Evolutionary conservation across 768 basidiomycete species (phyloP).

Genomic region (Phanerochaete carnosa): DNA sequence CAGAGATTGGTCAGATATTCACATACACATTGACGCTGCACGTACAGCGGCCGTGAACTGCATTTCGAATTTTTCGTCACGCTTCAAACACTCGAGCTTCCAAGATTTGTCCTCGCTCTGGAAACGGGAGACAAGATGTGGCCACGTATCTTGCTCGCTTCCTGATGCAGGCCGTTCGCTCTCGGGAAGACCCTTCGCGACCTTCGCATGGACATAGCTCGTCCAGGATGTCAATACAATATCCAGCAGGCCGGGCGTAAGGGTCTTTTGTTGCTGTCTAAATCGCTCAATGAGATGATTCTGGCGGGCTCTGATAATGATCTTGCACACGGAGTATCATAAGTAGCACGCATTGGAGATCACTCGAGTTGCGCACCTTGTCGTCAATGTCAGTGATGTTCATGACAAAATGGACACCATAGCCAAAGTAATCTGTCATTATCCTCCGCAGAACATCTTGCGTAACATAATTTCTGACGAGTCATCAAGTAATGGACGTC

Average conservation of each 20-base stretch:
- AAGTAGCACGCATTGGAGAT: background rate
- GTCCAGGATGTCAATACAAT: conserved; percentile 63
- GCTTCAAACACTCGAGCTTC: conserved; percentile 67
- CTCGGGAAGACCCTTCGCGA: conserved; percentile 61
- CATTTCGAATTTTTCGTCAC: conserved; percentile 94
- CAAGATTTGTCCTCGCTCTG: conserved; percentile 50
- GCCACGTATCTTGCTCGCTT: conserved; percentile 52
- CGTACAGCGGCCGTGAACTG: conserved; percentile 76
- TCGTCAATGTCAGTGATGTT: conserved; percentile 99
- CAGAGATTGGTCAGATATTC: background rate
- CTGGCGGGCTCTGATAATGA: conserved; percentile 88
- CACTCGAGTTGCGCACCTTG: conserved; percentile 58
- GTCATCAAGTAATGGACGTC: background rate
- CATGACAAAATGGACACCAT: conserved; percentile 98
- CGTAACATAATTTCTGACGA: conserved; percentile 86
- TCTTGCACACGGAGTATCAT: conserved; percentile 44
- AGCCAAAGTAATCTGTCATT: conserved; percentile 93
- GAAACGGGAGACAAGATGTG: conserved; percentile 41
- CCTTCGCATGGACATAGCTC: conserved; percentile 56
- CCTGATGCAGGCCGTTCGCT: conserved; percentile 45
- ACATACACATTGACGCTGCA: conserved; percentile 11
- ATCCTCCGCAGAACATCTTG: conserved; percentile 91
- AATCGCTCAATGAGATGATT: conserved; percentile 68
- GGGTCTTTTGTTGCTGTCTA: conserved; percentile 44
- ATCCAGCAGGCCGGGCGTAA: conserved; percentile 57